Evolutionary conservation across 208 protist genomes (phyloP).

Genomic region (Angomonas ambiguus): DNA sequence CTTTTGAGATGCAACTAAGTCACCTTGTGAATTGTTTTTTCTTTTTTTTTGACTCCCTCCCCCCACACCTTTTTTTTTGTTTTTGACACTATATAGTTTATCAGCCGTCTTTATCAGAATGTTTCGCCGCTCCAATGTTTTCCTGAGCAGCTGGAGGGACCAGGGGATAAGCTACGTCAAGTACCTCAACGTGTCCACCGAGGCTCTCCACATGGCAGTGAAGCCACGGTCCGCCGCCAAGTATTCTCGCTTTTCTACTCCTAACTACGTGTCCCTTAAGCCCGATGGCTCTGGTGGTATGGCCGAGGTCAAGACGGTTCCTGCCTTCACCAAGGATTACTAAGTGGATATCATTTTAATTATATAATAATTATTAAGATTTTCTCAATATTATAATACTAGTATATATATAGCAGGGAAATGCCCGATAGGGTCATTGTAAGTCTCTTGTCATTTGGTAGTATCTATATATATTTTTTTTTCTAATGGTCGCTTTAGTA

Average conservation of each 20-base stretch:
- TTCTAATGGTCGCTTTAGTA: too few relatives aligned
- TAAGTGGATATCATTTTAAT: too few relatives aligned
- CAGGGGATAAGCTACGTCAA: conserved; percentile 89
- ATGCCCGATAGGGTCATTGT: too few relatives aligned
- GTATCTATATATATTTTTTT: too few relatives aligned
- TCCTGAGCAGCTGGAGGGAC: conserved; percentile 74
- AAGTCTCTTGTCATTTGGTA: too few relatives aligned
- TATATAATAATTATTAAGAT: too few relatives aligned
- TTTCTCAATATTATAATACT: too few relatives aligned
- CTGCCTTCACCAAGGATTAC: conserved; percentile 70
- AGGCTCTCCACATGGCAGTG: conserved; percentile 75
- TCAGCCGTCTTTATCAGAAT: conserved; percentile 17
- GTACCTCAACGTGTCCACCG: conserved; percentile 88
- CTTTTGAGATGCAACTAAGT: background rate
- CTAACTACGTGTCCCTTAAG: conserved; percentile 63
- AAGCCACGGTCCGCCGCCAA: conserved; percentile 58
- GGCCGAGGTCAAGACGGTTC: conserved; percentile 67
- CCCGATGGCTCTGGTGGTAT: conserved; percentile 57
- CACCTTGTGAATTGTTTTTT: too few relatives aligned
- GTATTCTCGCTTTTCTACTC: conserved; percentile 65
- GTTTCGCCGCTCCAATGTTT: conserved; percentile 49
- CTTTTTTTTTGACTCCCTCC: background rate
- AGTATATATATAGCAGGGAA: too few relatives aligned
- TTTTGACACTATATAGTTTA: background rate
- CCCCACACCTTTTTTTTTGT: background rate